A percentile compares a stretch with the other conserved stretches of the same genome.
Evolutionary conservation across 441 rosid species (phyloP).

Genomic region (Brassica balearica): DNA sequence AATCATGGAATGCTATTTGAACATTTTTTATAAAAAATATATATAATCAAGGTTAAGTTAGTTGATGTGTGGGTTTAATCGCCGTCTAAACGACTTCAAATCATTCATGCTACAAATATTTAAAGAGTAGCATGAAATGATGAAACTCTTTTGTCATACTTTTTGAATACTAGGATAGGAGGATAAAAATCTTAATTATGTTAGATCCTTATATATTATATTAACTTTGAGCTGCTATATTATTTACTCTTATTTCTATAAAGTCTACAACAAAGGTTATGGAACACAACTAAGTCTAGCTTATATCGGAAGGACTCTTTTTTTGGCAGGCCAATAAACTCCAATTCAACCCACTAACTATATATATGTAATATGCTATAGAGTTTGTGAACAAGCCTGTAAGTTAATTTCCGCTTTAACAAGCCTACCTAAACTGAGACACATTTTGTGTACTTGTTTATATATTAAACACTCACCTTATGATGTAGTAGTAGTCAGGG

Average conservation of each 20-base stretch:
- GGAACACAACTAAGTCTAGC: slow-evolving; percentile 3
- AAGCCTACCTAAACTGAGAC: background rate
- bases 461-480: background rate
- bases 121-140: background rate
- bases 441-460: background rate
- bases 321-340: background rate
- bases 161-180: background rate
- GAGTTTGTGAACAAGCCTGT: slow-evolving; percentile 6
- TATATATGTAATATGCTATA: background rate
- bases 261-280: background rate
- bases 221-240: background rate
- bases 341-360: background rate
- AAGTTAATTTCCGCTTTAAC: background rate
- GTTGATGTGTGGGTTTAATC: background rate
- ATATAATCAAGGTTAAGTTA: background rate
- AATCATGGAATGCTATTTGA: background rate
- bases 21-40: background rate
- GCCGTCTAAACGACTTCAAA: background rate
- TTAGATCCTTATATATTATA: background rate
- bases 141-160: background rate
- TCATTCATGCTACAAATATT: background rate
- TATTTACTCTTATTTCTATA: background rate
- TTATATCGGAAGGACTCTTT: background rate
- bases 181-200: background rate
- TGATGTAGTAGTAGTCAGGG: background rate